Base-by-base conservation (phyloP, 768 basidiomycete genomes). In the Hericium alpestre region DNA sequence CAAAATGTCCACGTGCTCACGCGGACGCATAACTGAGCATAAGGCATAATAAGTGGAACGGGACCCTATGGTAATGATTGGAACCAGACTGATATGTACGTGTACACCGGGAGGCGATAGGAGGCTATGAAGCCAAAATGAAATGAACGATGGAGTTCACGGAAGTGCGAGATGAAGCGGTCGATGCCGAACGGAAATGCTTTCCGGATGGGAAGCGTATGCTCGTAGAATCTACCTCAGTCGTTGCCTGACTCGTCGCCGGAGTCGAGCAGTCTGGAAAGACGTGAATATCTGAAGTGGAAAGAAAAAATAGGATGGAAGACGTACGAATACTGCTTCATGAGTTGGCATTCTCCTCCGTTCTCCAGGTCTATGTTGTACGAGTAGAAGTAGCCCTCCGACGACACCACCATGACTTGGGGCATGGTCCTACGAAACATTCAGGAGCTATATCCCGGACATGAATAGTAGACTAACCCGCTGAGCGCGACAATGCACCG, bases 311-410 rank as follows among this genome's bases (percentile, higher is more conserved):
- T 5, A 10, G n/a, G 25, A 25, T 25, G 25, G 22, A 16, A 47
- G 27, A 64, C 76, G 38, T 37, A 82, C 82, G 82, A 88, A 67
- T 93, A 97, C 69, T 95, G 93, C 74, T 95, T 95, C 80, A 93
- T 87, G 65, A 99, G 69, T 18, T 87, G 80, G 64, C 95, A 98
- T 70, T 99, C 95, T 2, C 95, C 95, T 2, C 95, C 95, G 53
- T 87, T 86, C 70, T 99, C 95, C 59, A 98, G 72, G 72, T 99
- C 95, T 65, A 99, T 95, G 64, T 80, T 90, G 70, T 98, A 98
- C 15, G 87, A 83, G 67, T 99, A 97, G 69, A 96, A 95, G 64
- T 92, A 89, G 1, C 95, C 95, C 57, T 97, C 93, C 0, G 90
- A 89, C 0, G 93, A 93, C 56, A 98, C 82, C 22, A 99, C 93